Evolutionary conservation across 352 stramenopile genomes (phyloP).

Genomic region (Pythium guiyangense): DNA sequence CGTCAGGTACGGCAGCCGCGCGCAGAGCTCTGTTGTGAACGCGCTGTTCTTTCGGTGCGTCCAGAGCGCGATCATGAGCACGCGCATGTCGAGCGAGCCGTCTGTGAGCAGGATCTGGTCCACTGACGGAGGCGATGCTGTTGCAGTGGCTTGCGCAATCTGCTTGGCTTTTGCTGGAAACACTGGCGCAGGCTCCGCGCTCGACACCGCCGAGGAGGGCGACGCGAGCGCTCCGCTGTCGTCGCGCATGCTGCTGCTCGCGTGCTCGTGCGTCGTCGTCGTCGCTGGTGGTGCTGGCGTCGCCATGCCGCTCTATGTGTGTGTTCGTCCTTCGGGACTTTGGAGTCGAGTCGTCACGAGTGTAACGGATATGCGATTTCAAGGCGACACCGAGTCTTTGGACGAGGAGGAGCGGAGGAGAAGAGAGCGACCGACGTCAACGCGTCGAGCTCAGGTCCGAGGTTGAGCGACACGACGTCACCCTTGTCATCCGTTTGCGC

Average conservation of each 20-base stretch:
- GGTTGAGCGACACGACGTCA: no score
- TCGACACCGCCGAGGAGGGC: no score
- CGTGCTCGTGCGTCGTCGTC: not conserved
- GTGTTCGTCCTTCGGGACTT: no score
- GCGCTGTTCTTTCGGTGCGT: constrained; percentile 49
- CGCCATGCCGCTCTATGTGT: no score
- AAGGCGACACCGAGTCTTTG: no score
- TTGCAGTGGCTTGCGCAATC: constrained; percentile 1
- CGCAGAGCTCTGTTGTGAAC: constrained; percentile 67
- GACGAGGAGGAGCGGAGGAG: no score
- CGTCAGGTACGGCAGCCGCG: constrained; percentile 46
- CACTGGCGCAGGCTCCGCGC: constrained; percentile 1
- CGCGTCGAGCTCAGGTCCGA: no score
- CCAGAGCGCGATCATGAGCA: constrained; percentile 75
- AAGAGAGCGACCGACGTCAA: no score
- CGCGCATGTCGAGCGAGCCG: constrained; percentile 58
- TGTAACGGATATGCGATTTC: no score
- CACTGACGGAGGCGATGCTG: constrained; percentile 9
- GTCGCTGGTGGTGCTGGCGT: not conserved
- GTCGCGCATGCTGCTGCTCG: not conserved
- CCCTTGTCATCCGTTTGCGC: no score
- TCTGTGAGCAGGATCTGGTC: constrained; percentile 35
- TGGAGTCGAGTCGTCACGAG: no score
- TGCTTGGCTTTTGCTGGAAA: constrained; percentile 5
- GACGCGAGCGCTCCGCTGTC: not conserved